Evolutionary conservation across 2,329 filamentous ascomycete genomes (phyloP).

Genomic region (Westerdykella ornata): DNA sequence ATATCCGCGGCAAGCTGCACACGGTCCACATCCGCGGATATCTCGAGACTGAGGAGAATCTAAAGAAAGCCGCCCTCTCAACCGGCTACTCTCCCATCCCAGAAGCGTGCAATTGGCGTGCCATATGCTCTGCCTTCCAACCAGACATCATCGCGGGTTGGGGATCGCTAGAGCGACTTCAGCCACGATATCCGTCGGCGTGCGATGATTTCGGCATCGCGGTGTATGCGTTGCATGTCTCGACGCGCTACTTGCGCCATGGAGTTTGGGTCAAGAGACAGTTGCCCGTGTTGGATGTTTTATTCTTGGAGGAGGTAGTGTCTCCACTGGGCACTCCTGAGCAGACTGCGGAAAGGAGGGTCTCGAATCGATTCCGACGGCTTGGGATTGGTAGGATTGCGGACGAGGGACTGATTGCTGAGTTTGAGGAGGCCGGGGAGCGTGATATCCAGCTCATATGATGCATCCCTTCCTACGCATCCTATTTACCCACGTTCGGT

Average conservation of each 20-base stretch:
- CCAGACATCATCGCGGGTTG: slow-evolving; percentile 3
- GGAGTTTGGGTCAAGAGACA: not conserved
- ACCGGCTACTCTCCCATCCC: slow-evolving; percentile 1
- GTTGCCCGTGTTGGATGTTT: not conserved
- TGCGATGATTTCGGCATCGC: not conserved
- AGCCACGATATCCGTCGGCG: not conserved
- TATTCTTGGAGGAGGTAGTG: not conserved
- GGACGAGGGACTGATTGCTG: not conserved
- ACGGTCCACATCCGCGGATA: slow-evolving; percentile 4
- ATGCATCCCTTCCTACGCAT: too few relatives aligned
- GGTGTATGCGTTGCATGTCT: not conserved
- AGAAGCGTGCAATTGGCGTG: not conserved
- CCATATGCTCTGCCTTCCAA: slow-evolving; percentile 1
- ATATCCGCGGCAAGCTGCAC: slow-evolving; percentile 1
- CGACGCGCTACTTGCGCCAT: not conserved
- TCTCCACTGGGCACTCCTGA: not conserved
- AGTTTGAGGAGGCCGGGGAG: not conserved
- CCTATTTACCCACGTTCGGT: too few relatives aligned
- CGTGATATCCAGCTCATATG: not conserved
- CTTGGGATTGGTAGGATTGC: not conserved
- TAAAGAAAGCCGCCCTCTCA: slow-evolving; percentile 1
- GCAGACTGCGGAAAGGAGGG: too few relatives aligned
- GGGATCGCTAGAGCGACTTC: slow-evolving; percentile 2
- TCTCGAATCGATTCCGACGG: too few relatives aligned
- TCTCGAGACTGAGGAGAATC: slow-evolving; percentile 2